Percentiles rank a stretch among this genome's conserved stretches.
Conservation (phyloP, 176 grass and related monocot genomes). For the Dendrocalamus sinicus region DNA sequence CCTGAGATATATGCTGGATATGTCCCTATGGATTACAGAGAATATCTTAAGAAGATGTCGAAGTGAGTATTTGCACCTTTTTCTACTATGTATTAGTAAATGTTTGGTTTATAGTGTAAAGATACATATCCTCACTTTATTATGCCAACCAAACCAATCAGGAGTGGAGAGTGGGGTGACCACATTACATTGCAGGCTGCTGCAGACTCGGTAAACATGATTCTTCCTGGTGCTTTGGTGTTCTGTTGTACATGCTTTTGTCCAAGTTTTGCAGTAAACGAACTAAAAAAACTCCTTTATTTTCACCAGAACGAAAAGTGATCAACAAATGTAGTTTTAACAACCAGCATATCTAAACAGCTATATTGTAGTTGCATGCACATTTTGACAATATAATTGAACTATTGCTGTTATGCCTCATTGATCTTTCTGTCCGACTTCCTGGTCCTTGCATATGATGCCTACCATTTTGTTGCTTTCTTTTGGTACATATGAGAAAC, state of each 20-base stretch:
- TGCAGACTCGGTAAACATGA: constrained; percentile 78
- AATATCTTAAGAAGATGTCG: constrained; percentile 85
- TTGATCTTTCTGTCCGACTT: neutral
- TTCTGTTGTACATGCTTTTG: neutral
- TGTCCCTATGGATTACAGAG: constrained; percentile 88
- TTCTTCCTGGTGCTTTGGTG: constrained; percentile 9
- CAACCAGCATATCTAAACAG: neutral
- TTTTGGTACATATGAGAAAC: neutral
- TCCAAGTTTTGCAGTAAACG: neutral
- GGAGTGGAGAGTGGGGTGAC: constrained; percentile 93
- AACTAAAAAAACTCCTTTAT: neutral
- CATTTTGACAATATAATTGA: neutral
- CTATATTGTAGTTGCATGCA: neutral
- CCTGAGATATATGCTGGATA: constrained; percentile 83
- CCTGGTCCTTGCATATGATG: neutral
- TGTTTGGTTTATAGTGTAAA: neutral
- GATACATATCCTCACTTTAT: constrained; percentile 28
- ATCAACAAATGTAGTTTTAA: neutral
- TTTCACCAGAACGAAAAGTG: neutral
- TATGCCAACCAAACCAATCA: constrained; percentile 38
- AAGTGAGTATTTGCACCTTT: constrained; percentile 55
- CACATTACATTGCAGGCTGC: constrained; percentile 95
- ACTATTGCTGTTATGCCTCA: neutral
- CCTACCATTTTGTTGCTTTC: neutral
- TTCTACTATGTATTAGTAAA: neutral